Evolutionary conservation across 495 filamentous ascomycete species (phyloP).

Genomic region (Neurospora africana): DNA sequence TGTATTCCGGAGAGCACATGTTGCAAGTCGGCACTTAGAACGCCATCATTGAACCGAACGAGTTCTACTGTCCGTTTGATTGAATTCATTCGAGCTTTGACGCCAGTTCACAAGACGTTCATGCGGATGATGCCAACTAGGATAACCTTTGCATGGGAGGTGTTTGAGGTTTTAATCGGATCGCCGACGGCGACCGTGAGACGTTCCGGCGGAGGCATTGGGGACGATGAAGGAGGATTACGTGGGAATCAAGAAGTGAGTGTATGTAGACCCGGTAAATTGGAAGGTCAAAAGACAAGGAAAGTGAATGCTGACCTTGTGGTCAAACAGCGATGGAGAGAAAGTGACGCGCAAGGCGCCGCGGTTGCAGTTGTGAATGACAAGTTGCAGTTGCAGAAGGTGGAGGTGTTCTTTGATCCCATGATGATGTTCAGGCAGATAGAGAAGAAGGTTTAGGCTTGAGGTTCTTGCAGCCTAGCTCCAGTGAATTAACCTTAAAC

Average conservation of each 20-base stretch:
- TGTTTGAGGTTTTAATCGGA: conserved; percentile 52
- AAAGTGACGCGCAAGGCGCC: conserved; percentile 45
- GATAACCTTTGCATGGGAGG: conserved; percentile 63
- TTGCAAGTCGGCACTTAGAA: conserved; percentile 58
- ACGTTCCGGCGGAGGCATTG: conserved; percentile 54
- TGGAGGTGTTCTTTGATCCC: conserved; percentile 56
- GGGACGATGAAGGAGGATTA: conserved; percentile 55
- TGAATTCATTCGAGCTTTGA: conserved; percentile 49
- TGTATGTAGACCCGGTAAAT: not conserved
- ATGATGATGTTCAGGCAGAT: conserved; percentile 59
- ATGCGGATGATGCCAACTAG: conserved; percentile 62
- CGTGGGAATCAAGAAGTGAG: conserved; percentile 48
- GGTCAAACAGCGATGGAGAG: conserved; percentile 39
- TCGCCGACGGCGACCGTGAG: conserved; percentile 29
- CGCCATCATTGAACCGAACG: conserved; percentile 48
- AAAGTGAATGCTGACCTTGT: not conserved
- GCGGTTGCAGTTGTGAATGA: conserved; percentile 51
- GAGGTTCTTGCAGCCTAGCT: not conserved
- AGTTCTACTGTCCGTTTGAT: conserved; percentile 51
- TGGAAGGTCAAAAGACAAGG: not conserved
- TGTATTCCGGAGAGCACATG: conserved; percentile 51
- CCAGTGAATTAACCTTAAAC: not conserved
- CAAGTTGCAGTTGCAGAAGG: conserved; percentile 40
- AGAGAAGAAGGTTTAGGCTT: conserved; percentile 7
- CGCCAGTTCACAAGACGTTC: conserved; percentile 52